Evolutionary conservation across 2,329 filamentous ascomycete species (phyloP).

Genomic region (Taxawa tesnikishii): DNA sequence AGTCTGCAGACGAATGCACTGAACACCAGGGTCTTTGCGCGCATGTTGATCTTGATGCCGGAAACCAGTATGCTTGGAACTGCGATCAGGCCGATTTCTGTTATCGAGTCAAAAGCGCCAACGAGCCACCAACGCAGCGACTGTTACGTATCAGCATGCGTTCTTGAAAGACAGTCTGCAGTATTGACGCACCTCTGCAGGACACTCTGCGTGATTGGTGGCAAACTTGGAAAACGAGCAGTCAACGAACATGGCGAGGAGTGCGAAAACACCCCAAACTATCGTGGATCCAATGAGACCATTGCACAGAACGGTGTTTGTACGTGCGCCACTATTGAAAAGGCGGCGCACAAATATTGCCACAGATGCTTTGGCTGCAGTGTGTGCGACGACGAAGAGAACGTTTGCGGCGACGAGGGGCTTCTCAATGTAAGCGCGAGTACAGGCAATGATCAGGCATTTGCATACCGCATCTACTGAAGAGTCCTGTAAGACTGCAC

Average conservation of each 20-base stretch:
- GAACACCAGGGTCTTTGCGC: slow-evolving; percentile 17
- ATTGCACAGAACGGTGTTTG: neutral
- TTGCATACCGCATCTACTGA: too few relatives aligned
- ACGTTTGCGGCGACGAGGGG: neutral
- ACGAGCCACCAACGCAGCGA: slow-evolving; percentile 16
- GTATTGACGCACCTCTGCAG: slow-evolving; percentile 11
- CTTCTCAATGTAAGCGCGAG: neutral
- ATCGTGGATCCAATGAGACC: neutral
- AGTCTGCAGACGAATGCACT: slow-evolving; percentile 16
- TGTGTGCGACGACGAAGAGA: neutral
- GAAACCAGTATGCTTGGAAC: slow-evolving; percentile 14
- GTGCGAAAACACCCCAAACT: neutral
- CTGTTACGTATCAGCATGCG: too few relatives aligned
- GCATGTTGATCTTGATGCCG: slow-evolving; percentile 14
- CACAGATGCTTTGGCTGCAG: neutral
- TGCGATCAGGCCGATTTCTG: slow-evolving; percentile 13
- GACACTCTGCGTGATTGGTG: slow-evolving; percentile 7
- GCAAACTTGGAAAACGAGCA: too few relatives aligned
- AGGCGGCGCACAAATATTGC: neutral
- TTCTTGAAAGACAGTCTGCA: too few relatives aligned
- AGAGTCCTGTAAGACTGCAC: too few relatives aligned
- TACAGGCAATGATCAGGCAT: neutral
- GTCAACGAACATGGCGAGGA: too few relatives aligned
- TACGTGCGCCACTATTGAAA: neutral
- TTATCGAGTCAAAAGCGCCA: slow-evolving; percentile 12